Conservation (phyloP, 2,329 filamentous ascomycete species). For the Scedosporium apiospermum region DNA sequence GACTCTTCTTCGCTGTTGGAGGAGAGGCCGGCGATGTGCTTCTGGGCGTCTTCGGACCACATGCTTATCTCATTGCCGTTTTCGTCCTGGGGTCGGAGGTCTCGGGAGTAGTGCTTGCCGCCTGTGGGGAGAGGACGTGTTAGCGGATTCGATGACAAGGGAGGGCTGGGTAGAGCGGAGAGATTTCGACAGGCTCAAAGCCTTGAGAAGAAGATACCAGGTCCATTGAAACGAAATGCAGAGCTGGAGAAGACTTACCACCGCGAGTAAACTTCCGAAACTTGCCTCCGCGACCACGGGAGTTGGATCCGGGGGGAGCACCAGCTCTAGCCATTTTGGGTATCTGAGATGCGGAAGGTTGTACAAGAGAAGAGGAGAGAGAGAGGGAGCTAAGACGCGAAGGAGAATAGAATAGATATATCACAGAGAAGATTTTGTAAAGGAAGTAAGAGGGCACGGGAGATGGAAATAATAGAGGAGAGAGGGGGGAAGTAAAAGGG, state of each 20-base stretch:
- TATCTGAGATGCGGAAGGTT: neutral
- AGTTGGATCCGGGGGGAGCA: conserved; percentile 15
- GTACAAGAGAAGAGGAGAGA: neutral
- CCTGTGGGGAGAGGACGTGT: conserved; percentile 39
- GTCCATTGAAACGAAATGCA: neutral
- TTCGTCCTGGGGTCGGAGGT: conserved; percentile 78
- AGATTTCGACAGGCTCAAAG: too few species aligned
- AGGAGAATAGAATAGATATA: neutral
- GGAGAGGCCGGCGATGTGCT: conserved; percentile 38
- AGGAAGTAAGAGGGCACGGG: neutral
- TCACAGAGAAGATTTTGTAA: neutral
- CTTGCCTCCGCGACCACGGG: conserved; percentile 81
- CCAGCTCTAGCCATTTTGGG: conserved; percentile 1
- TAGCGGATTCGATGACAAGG: neutral
- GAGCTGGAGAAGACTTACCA: conserved; percentile 44
- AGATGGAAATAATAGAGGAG: neutral
- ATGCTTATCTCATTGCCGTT: conserved; percentile 85
- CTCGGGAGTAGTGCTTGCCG: conserved; percentile 89
- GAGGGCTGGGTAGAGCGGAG: too few species aligned
- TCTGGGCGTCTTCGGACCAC: conserved; percentile 58
- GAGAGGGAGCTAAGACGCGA: neutral
- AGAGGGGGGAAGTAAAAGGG: neutral
- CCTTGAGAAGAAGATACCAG: too few species aligned
- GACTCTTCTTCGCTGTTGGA: conserved; percentile 39
- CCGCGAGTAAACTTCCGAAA: conserved; percentile 89